phyloP scores from a whole-genome alignment of 495 filamentous ascomycete species.

The Apodospora peruviana region DNA sequence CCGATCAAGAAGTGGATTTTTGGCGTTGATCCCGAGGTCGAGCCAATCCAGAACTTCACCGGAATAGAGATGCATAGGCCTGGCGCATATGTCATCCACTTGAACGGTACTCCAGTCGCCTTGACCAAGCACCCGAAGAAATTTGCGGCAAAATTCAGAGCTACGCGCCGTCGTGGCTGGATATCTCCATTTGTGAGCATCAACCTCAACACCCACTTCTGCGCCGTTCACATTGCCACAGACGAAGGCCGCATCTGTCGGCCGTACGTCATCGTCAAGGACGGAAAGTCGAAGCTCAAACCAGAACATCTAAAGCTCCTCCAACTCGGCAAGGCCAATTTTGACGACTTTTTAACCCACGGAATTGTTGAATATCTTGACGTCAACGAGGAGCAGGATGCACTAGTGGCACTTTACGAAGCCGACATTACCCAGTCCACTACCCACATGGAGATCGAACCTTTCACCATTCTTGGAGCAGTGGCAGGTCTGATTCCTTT shows the following conservation, averaged over 20 bases:
- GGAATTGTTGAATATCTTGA: slow-evolving; percentile 95
- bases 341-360: slow-evolving; percentile 85
- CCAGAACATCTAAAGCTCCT: slow-evolving; percentile 70
- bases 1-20: slow-evolving; percentile 77
- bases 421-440: slow-evolving; percentile 70
- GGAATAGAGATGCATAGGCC: slow-evolving; percentile 77
- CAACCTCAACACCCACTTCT: slow-evolving; percentile 87
- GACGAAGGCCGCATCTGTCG: slow-evolving; percentile 95
- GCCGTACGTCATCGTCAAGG: slow-evolving; percentile 89
- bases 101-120: slow-evolving; percentile 90
- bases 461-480: slow-evolving; percentile 95
- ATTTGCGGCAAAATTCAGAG: slow-evolving; percentile 78
- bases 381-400: slow-evolving; percentile 97
- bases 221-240: slow-evolving; percentile 88
- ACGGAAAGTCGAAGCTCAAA: slow-evolving; percentile 71
- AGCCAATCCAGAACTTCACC: slow-evolving; percentile 56
- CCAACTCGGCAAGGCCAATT: slow-evolving; percentile 72
- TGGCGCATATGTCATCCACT: slow-evolving; percentile 84
- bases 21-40: slow-evolving; percentile 57
- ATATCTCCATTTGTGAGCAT: slow-evolving; percentile 94
- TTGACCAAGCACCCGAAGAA: slow-evolving; percentile 74
- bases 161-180: slow-evolving; percentile 76
- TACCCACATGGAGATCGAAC: slow-evolving; percentile 95
- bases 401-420: slow-evolving; percentile 85
- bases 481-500: slow-evolving; percentile 96